Evolutionary conservation across 2,329 filamentous ascomycete species (phyloP), one percentile per base, ranked within the genome.

Genomic region (Chalaropsis ovoidea): DNA sequence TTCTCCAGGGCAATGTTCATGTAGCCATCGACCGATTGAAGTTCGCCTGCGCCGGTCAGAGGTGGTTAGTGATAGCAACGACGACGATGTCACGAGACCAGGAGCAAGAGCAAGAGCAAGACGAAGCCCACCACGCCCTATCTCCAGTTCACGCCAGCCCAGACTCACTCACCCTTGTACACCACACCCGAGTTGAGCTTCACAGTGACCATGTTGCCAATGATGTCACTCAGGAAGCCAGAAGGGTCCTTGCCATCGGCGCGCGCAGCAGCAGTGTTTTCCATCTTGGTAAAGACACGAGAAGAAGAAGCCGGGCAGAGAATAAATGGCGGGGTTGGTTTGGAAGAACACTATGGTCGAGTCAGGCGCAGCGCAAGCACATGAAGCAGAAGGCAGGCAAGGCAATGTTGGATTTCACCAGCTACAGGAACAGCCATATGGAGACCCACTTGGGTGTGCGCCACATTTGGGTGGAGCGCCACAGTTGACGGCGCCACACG

Each of bases 1-100:
- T 96, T 94, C 76, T 99, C 94, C 39, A 99, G 83, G 13, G 94
- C 93, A 74, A 99, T 96, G 78, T 99, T 99, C 94, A 99, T 99
- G 78, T 97, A 99, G 63, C 94, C 94, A 76, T 99, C 94, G 62
- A 99, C 93, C 0, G 92, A 96, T 75, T 97, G 92, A 45, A 97
- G 82, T 75, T 96, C 91, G 71, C 94, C 93, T 96, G 69, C 19
- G 15, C 13, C 11, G 17, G 17, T 58, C 39, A 58, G 54, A 1
- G 17, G 47, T 22, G 3, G 42, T 11, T 6, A 17, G 47, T 1
- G 10, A 35, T 11, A 8, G 5, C 7, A n/a, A 6, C 10, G 43
- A 1, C 15, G 17, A 19, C 27, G 27, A 31, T n/a, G 19, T 3
- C 15, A 52, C 7, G 10, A 27, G 22, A 17, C 47, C 22, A 52